Percentiles rank a stretch among this genome's conserved stretches.
phyloP scores from a whole-genome alignment of 371 early-diverging fungal species.

The Neoconidiobolus thromboides region DNA sequence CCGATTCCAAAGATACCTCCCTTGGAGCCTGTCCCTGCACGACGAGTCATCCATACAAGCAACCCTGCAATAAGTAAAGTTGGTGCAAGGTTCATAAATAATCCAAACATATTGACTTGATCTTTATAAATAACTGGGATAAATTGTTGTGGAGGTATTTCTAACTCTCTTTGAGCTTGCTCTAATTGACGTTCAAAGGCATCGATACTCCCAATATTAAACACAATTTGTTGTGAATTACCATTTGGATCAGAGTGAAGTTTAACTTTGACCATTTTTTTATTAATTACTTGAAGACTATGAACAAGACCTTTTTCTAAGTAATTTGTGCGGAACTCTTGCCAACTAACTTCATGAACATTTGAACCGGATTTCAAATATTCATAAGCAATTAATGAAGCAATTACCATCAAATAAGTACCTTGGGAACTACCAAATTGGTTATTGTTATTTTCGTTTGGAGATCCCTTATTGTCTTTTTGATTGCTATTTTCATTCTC shows the following conservation, averaged over 20 bases:
- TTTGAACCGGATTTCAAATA: conserved; percentile 23
- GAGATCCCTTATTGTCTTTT: not conserved
- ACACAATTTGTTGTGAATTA: conserved; percentile 28
- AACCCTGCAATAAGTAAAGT: conserved; percentile 78
- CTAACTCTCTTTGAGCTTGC: conserved; percentile 77
- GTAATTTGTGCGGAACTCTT: conserved; percentile 70
- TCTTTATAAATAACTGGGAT: conserved; percentile 78
- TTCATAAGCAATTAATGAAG: conserved; percentile 30
- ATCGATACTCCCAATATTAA: conserved; percentile 90
- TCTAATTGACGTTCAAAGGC: conserved; percentile 81
- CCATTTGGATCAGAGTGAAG: conserved; percentile 44
- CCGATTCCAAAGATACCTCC: conserved; percentile 91
- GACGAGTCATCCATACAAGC: conserved; percentile 64
- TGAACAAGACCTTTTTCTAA: conserved; percentile 87
- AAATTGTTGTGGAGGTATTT: conserved; percentile 69
- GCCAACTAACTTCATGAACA: conserved; percentile 66
- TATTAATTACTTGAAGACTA: conserved; percentile 69
- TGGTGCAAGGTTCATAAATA: conserved; percentile 78
- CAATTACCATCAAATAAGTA: conserved; percentile 13
- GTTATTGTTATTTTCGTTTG: not conserved
- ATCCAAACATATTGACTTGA: conserved; percentile 41
- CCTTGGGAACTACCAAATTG: not conserved
- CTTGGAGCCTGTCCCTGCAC: conserved; percentile 44
- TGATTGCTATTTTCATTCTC: conserved; percentile 1
- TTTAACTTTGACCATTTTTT: conserved; percentile 56